phyloP scores from a whole-genome alignment of 2,329 filamentous ascomycete genomes.

The Hortaea werneckii region DNA sequence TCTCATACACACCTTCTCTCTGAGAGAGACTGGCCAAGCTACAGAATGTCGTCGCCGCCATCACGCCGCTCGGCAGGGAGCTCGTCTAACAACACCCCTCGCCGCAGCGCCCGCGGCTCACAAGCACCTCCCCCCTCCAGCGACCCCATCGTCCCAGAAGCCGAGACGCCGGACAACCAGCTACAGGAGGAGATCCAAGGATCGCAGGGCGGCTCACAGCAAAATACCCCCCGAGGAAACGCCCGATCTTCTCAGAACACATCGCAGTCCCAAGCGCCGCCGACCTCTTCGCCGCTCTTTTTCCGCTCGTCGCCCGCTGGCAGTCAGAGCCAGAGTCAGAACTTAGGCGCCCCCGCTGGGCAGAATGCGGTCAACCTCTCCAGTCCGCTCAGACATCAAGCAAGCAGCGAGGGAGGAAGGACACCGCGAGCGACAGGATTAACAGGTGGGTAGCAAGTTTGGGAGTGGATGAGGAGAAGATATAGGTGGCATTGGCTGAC shows the following conservation, averaged over 20 bases:
- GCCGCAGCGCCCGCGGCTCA: slow-evolving; percentile 44
- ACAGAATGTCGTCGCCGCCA: slow-evolving; percentile 59
- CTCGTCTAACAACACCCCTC: slow-evolving; percentile 34
- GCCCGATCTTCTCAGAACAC: slow-evolving; percentile 34
- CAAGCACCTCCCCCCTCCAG: slow-evolving; percentile 42
- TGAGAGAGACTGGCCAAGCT: no score
- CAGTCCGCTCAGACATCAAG: slow-evolving; percentile 35
- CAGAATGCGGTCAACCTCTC: slow-evolving; percentile 38
- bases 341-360: slow-evolving; percentile 14
- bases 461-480: background rate
- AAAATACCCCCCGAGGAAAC: slow-evolving; percentile 36
- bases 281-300: slow-evolving; percentile 68
- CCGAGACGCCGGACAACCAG: slow-evolving; percentile 26
- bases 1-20: no score
- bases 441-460: background rate
- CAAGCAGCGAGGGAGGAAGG: slow-evolving; percentile 48
- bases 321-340: slow-evolving; percentile 28
- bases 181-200: slow-evolving; percentile 33
- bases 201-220: slow-evolving; percentile 26
- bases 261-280: slow-evolving; percentile 19
- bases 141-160: slow-evolving; percentile 26
- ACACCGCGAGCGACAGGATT: slow-evolving; percentile 57
- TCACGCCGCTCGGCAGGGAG: slow-evolving; percentile 45
- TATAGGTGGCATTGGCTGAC: no score
- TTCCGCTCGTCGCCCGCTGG: slow-evolving; percentile 54